These are phyloP conservation scores for Candida palmyrensis DNA, from an alignment of 805 yeast species.

Conservation along the genomic window DNA sequence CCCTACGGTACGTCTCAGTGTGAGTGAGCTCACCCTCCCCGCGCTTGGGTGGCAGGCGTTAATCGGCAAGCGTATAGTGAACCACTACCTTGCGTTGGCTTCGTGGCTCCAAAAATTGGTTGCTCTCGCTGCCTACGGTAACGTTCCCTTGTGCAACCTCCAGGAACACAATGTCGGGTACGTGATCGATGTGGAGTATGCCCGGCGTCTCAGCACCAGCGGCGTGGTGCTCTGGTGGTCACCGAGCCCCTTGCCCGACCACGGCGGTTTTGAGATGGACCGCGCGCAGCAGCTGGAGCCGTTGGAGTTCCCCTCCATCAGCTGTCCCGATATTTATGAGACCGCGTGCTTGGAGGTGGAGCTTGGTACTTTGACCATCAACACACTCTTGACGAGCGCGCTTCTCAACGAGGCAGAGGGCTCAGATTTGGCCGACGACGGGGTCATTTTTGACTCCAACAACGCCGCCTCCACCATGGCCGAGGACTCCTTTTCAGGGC, in stretches of 20 bases:
- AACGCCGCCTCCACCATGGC: slow-evolving; percentile 53
- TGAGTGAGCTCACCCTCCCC: slow-evolving; percentile 57
- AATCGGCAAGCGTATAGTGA: slow-evolving; percentile 58
- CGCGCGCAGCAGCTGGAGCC: slow-evolving; percentile 49
- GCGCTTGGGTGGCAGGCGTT: slow-evolving; percentile 79
- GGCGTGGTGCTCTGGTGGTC: slow-evolving; percentile 94
- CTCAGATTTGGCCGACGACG: slow-evolving; percentile 58
- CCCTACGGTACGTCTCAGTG: slow-evolving; percentile 59
- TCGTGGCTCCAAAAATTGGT: slow-evolving; percentile 66
- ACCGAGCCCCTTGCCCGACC: slow-evolving; percentile 69
- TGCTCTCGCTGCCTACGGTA: slow-evolving; percentile 62
- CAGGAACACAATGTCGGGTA: slow-evolving; percentile 72
- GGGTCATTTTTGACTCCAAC: slow-evolving; percentile 25
- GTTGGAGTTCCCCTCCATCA: slow-evolving; percentile 64
- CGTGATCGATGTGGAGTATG: slow-evolving; percentile 81
- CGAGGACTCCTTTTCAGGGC: slow-evolving; percentile 76
- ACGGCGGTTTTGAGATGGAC: slow-evolving; percentile 76
- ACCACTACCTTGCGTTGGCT: slow-evolving; percentile 69
- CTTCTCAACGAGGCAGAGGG: slow-evolving; percentile 87
- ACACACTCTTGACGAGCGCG: slow-evolving; percentile 81
- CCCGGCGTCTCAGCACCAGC: slow-evolving; percentile 62
- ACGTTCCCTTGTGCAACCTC: slow-evolving; percentile 83
- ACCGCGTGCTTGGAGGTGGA: slow-evolving; percentile 75
- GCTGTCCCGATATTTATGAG: slow-evolving; percentile 73
- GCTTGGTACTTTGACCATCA: slow-evolving; percentile 74